Conservation (phyloP, 2,329 filamentous ascomycete species). For the Hirsutella rhossiliensis region DNA sequence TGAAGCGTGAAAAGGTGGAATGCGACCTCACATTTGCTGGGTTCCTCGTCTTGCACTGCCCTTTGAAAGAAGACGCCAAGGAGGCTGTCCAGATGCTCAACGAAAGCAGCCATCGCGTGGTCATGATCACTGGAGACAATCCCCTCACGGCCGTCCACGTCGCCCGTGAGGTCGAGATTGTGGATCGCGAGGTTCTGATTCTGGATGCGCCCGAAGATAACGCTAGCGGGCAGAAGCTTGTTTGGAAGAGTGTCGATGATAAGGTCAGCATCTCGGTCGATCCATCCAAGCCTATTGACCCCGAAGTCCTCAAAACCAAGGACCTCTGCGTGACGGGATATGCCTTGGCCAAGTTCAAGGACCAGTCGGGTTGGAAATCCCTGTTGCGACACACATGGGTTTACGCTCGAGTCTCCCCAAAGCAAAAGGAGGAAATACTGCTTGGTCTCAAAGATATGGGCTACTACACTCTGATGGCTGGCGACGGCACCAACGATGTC, state of each 20-base stretch:
- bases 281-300: slow-evolving; percentile 66
- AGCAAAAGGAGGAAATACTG: slow-evolving; percentile 98
- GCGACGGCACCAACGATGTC: slow-evolving; percentile 96
- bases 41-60: slow-evolving; percentile 90
- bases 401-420: slow-evolving; percentile 93
- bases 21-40: slow-evolving; percentile 77
- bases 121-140: slow-evolving; percentile 99
- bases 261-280: slow-evolving; percentile 78
- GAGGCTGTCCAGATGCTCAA: slow-evolving; percentile 94
- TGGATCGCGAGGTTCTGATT: slow-evolving; percentile 89
- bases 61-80: slow-evolving; percentile 91
- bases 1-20: slow-evolving; percentile 89
- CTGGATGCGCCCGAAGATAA: slow-evolving; percentile 91
- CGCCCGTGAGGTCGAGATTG: slow-evolving; percentile 89
- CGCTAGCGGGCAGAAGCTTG: slow-evolving; percentile 63
- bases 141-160: slow-evolving; percentile 94
- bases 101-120: slow-evolving; percentile 93
- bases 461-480: slow-evolving; percentile 97
- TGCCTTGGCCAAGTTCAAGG: slow-evolving; percentile 79
- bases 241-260: slow-evolving; percentile 94
- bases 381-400: slow-evolving; percentile 90
- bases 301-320: slow-evolving; percentile 69
- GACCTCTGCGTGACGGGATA: slow-evolving; percentile 96
- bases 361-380: slow-evolving; percentile 60
- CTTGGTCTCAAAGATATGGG: slow-evolving; percentile 90